A percentile compares a stretch with the other conserved stretches of the same genome.
phyloP scores from a whole-genome alignment of 495 filamentous ascomycete genomes.

The Usnea hakonensis region DNA sequence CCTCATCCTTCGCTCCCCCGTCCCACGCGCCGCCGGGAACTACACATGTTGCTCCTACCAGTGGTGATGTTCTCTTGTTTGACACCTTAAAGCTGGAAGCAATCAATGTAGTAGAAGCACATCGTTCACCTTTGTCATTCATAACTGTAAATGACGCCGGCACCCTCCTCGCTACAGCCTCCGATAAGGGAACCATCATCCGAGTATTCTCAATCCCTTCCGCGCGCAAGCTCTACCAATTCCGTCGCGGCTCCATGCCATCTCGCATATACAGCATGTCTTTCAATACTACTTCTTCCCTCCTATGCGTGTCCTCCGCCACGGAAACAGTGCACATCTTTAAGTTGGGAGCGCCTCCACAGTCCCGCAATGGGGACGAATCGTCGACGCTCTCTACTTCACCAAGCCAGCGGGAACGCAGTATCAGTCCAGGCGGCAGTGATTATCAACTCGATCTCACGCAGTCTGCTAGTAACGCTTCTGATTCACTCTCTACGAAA shows the following conservation, averaged over 20 bases:
- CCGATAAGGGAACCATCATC: constrained; percentile 95
- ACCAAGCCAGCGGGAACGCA: constrained; percentile 32
- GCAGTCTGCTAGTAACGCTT: constrained; percentile 26
- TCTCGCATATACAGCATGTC: constrained; percentile 97
- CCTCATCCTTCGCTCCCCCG: constrained; percentile 57
- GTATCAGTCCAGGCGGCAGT: constrained; percentile 34
- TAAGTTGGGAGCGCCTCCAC: constrained; percentile 49
- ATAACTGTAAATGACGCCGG: constrained; percentile 88
- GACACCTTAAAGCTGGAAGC: constrained; percentile 80
- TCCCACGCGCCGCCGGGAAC: constrained; percentile 75
- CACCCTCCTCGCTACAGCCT: constrained; percentile 88
- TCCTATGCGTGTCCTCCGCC: constrained; percentile 90
- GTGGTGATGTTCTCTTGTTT: constrained; percentile 87
- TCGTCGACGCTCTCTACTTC: constrained; percentile 27
- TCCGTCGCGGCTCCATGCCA: constrained; percentile 87
- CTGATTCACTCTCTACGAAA: constrained; percentile 30
- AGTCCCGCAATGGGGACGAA: constrained; percentile 26
- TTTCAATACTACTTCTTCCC: constrained; percentile 90
- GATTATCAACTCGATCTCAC: constrained; percentile 29
- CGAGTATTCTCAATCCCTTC: constrained; percentile 86
- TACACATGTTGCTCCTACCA: constrained; percentile 68
- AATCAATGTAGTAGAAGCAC: constrained; percentile 86
- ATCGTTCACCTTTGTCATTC: constrained; percentile 82
- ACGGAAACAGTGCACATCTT: constrained; percentile 98
- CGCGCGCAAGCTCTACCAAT: constrained; percentile 88